Base-by-base conservation (phyloP, 2,329 filamentous ascomycete species). In the Dactylellina parvicollis region DNA sequence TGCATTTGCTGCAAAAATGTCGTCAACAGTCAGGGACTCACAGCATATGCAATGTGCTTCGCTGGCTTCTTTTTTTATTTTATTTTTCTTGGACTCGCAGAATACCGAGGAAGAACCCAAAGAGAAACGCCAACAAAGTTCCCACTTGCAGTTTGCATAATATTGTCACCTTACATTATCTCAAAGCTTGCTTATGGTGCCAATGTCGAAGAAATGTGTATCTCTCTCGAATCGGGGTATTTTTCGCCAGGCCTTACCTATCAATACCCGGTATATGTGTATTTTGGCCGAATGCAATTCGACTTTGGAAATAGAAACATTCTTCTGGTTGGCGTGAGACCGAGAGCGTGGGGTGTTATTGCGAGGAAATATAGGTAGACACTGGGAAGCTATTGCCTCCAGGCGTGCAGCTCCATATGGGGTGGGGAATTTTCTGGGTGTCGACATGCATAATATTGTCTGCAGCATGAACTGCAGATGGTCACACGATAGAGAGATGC, bases 201-300 rank as follows among this genome's bases (percentile, higher is more conserved):
- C 34, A 60, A 42, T 32, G 20, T 65, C n/a, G 34, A 26, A 16
- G 18, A 44, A 60, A 52, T 50, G 26, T 44, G 47, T 61, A 60
- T 69, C 64, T 69, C 64, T 60, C 64, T 69, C 64, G 55, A 69
- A 69, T 69, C 64, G 64, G 64, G 57, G 64, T 30, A 69, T 69
- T 69, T 69, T 22, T 18, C 36, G 49, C 34, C 14, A n/a, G n/a
- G 50, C 50, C 61, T 66, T 66, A 67, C 62, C 52, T 67, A 67
- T 67, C 62, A 34, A 34, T n/a, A 52, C 34, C 42, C 52, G 50
- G 62, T 44, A 32, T 24, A 32, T 50, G 38, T 69, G 10, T n/a
- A n/a, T n/a, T 28, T 49, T 47, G 26, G 26, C 36, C 38, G 44
- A n/a, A 50, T 38, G 55, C 42, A 49, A 32, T 47, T 34, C 20